These are phyloP conservation scores for Phlebopus sp. DNA, from an alignment of 1,284 basidiomycete species.

Conservation along the genomic window DNA sequence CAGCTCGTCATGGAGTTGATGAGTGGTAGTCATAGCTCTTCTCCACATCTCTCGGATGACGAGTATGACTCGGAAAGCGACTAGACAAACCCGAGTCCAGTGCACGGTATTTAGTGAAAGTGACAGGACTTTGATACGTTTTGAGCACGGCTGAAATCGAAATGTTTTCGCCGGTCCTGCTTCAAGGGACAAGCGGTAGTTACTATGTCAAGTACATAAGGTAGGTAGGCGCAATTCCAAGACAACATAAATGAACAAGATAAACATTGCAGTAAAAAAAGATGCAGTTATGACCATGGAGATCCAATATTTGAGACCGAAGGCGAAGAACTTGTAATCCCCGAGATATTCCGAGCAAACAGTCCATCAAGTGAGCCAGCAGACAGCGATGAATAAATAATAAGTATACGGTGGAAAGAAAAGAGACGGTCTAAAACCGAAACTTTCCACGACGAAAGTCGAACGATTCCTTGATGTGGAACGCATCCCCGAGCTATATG, in stretches of 20 bases:
- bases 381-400: conserved; percentile 27
- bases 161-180: not conserved
- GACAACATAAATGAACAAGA: conserved; percentile 40
- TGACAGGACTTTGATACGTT: too few species aligned
- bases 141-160: too few species aligned
- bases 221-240: conserved; percentile 30
- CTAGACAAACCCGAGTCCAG: conserved; percentile 26
- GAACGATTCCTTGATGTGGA: conserved; percentile 6
- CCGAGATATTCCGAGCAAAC: conserved; percentile 29
- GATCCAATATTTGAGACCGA: conserved; percentile 29
- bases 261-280: conserved; percentile 32
- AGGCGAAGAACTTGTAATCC: conserved; percentile 23
- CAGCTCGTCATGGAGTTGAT: conserved; percentile 70
- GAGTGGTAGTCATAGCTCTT: conserved; percentile 13
- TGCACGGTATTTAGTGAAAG: too few species aligned
- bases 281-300: conserved; percentile 33
- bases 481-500: not conserved
- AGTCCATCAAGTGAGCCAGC: conserved; percentile 29
- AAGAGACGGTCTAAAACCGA: conserved; percentile 21
- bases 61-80: conserved; percentile 63
- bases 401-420: conserved; percentile 16
- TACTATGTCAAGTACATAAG: conserved; percentile 30
- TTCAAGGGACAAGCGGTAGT: not conserved
- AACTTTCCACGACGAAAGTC: conserved; percentile 20
- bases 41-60: conserved; percentile 36